A percentile compares a stretch with the other conserved stretches of the same genome.
Conservation (phyloP, 306 rosid genomes). For the Cicer cuneatum region DNA sequence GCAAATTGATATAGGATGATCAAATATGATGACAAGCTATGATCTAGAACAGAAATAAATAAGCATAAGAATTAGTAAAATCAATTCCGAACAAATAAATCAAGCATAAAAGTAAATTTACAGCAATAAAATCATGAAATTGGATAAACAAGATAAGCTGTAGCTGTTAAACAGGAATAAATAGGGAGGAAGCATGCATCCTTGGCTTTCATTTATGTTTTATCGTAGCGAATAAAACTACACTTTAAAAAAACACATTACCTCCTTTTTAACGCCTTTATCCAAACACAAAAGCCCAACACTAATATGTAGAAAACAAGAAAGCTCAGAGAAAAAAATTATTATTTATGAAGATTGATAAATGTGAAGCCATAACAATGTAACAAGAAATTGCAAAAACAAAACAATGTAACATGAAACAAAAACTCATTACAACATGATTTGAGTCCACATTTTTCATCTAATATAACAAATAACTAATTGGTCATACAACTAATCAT, state of each 20-base stretch:
- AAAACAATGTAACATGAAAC: not conserved
- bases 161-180: not conserved
- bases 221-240: not conserved
- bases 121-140: not conserved
- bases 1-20: not conserved
- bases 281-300: not conserved
- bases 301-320: not conserved
- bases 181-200: not conserved
- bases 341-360: slow-evolving; percentile 2
- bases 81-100: not conserved
- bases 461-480: not conserved
- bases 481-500: not conserved
- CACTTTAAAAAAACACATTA: not conserved
- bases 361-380: not conserved
- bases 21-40: not conserved
- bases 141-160: not conserved
- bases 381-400: slow-evolving; percentile 7
- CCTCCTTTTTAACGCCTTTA: not conserved
- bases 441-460: not conserved
- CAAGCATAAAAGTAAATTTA: slow-evolving; percentile 8
- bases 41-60: not conserved
- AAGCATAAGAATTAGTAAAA: not conserved
- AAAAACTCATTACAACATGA: slow-evolving; percentile 3
- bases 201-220: not conserved
- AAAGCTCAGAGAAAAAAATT: not conserved